Percentiles rank a stretch among this genome's conserved stretches.
These are phyloP conservation scores for Penicillium dipodomyicola DNA, from an alignment of 495 filamentous ascomycete genomes.

Conservation along the genomic window DNA sequence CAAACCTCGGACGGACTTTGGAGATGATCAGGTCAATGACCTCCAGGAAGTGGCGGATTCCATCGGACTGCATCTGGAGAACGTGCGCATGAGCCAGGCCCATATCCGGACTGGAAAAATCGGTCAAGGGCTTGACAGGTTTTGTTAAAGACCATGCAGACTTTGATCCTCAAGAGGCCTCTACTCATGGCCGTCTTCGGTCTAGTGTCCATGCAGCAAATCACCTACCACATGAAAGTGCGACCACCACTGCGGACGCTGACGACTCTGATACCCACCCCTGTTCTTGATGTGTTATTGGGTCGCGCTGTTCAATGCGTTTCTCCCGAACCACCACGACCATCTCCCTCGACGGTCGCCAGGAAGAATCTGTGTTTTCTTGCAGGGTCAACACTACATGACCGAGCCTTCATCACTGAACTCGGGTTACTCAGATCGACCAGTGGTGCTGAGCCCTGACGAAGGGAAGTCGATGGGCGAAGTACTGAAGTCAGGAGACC, in stretches of 20 bases:
- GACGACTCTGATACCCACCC: not conserved
- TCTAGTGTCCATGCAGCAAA: not conserved
- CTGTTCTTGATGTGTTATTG: not conserved
- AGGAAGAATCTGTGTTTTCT: conserved; percentile 14
- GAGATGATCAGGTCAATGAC: conserved; percentile 25
- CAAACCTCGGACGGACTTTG: conserved; percentile 40
- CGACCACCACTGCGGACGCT: not conserved
- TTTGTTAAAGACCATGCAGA: conserved; percentile 33
- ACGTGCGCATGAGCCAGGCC: conserved; percentile 27
- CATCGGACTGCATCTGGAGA: conserved; percentile 34
- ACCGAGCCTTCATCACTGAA: conserved; percentile 13
- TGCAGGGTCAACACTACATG: not conserved
- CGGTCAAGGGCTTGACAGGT: conserved; percentile 33
- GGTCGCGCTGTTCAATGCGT: no score
- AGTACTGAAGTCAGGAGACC: not conserved
- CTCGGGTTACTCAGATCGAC: conserved; percentile 16
- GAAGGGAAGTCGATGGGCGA: conserved; percentile 18
- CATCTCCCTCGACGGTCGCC: conserved; percentile 4
- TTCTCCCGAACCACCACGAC: not conserved
- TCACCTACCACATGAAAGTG: not conserved
- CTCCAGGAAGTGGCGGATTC: conserved; percentile 37
- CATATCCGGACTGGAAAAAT: conserved; percentile 31
- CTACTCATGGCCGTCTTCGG: not conserved
- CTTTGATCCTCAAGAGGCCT: conserved; percentile 21
- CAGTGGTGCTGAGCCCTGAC: not conserved